Base-by-base conservation (phyloP, 345 rosid genomes). In the Eucalyptus viminalis region DNA sequence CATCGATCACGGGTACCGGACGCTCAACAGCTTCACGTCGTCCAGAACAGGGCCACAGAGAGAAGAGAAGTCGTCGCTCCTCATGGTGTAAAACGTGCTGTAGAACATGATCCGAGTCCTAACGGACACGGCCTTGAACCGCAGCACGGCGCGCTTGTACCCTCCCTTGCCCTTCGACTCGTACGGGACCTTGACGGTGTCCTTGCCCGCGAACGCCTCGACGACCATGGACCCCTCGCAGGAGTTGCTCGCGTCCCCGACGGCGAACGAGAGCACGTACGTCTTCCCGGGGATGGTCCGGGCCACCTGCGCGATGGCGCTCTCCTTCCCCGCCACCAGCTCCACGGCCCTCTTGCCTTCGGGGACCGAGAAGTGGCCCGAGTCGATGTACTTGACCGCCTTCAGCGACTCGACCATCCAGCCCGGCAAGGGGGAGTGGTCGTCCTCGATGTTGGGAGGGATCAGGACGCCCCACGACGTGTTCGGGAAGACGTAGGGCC, bases 381-480 rank as follows among this genome's bases (percentile, higher is more conserved):
- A 67, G 89, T 97, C 98, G 9, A 97, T 94, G 95, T 95, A 97
- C 88, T 97, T 97, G 37, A 97, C 93, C 25, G 99, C 98, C 92
- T 97, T 97, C 45, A 96, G 98, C 13, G 99, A 97, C 67, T 95
- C 99, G 12, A 95, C 86, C 89, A 94, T 94, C 99, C 99, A 97
- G 12, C 96, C 97, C 1, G 98, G 97, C 65, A 97, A 90, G 17
- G 99, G 97, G 29, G 97, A 94, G 90, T 96, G 96, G 34, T 93
- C 95, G 37, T 97, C 99, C 89, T 97, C 98, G 44, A 94, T 93
- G 88, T 91, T 93, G 25, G 99, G 98, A 44, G 99, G 98, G 87
- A 97, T 90, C 58, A 97, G 91, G 89, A 96, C 98, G 31, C 99
- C 99, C 86, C 93, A 95, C 76, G 95, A 92, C 15, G 96, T 62